Evolutionary conservation across 202 grass and related monocot species (phyloP).

Genomic region (Musa balbisiana): DNA sequence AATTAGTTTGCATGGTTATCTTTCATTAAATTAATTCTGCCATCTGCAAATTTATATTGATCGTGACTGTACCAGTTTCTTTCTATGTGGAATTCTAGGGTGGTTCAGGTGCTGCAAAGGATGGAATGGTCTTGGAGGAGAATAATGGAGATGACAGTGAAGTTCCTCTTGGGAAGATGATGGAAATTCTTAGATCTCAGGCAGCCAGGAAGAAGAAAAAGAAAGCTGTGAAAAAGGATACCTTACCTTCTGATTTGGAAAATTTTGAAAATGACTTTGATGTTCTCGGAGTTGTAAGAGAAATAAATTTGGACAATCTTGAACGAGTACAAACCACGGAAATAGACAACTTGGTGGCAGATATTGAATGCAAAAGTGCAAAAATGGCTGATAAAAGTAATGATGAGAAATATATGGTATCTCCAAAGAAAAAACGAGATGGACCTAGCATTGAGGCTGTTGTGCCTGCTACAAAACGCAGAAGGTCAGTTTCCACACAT

Average conservation of each 20-base stretch:
- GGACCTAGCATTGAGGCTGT: slow-evolving; percentile 21
- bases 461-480: slow-evolving; percentile 78
- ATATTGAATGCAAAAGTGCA: not conserved
- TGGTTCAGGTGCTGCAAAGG: slow-evolving; percentile 36
- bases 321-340: slow-evolving; percentile 27
- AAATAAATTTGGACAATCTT: slow-evolving; percentile 83
- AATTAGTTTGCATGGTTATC: not conserved
- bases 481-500: slow-evolving; percentile 63
- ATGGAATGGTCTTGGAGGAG: slow-evolving; percentile 56
- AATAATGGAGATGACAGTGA: slow-evolving; percentile 88
- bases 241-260: slow-evolving; percentile 40
- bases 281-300: slow-evolving; percentile 85
- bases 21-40: not conserved
- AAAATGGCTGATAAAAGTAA: slow-evolving; percentile 26
- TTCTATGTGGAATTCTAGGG: slow-evolving; percentile 37
- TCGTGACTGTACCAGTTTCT: slow-evolving; percentile 10
- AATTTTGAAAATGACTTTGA: slow-evolving; percentile 62
- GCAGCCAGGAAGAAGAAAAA: slow-evolving; percentile 54
- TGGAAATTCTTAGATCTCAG: slow-evolving; percentile 92
- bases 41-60: not conserved
- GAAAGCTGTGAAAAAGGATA: slow-evolving; percentile 41
- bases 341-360: slow-evolving; percentile 35
- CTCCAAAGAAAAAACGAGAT: slow-evolving; percentile 32
- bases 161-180: slow-evolving; percentile 73
- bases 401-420: slow-evolving; percentile 32